These are phyloP conservation scores for Hansenula sp. DNA, from an alignment of 1,139 yeast species.

Conservation along the genomic window DNA sequence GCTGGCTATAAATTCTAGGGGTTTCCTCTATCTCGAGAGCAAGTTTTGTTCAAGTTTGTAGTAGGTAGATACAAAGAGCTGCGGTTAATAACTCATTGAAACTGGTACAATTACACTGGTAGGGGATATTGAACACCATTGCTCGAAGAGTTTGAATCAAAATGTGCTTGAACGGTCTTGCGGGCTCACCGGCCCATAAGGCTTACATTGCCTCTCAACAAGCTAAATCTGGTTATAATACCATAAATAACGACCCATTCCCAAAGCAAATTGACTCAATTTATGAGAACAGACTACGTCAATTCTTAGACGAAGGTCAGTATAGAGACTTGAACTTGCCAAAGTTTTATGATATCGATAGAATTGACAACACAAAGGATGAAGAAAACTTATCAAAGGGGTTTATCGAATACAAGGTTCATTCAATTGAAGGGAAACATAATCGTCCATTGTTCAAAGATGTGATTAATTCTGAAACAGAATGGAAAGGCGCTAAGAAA, in stretches of 20 bases:
- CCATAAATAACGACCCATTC: constrained; percentile 59
- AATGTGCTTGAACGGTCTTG: constrained; percentile 16
- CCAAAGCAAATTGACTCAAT: constrained; percentile 81
- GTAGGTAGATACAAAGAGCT: too few relatives aligned
- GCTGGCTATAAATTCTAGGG: too few relatives aligned
- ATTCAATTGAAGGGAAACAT: constrained; percentile 29
- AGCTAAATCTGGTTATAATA: constrained; percentile 11
- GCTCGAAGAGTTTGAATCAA: not conserved
- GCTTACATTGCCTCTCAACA: not conserved
- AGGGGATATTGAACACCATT: too few relatives aligned
- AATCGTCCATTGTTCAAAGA: constrained; percentile 73
- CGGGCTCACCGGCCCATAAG: constrained; percentile 5
- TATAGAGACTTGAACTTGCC: constrained; percentile 72
- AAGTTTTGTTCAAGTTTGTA: too few relatives aligned
- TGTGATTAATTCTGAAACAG: constrained; percentile 44
- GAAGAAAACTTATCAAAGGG: constrained; percentile 27
- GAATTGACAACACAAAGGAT: constrained; percentile 38
- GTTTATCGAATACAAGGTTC: constrained; percentile 29
- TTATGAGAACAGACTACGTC: constrained; percentile 76
- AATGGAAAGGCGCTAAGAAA: constrained; percentile 46
- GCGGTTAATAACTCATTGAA: too few relatives aligned
- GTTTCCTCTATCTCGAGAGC: too few relatives aligned
- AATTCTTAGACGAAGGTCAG: constrained; percentile 65
- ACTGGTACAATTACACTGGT: too few relatives aligned
- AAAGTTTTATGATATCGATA: constrained; percentile 65